Conservation (phyloP, 495 filamentous ascomycete species). For the Daldinia vernicosa region DNA sequence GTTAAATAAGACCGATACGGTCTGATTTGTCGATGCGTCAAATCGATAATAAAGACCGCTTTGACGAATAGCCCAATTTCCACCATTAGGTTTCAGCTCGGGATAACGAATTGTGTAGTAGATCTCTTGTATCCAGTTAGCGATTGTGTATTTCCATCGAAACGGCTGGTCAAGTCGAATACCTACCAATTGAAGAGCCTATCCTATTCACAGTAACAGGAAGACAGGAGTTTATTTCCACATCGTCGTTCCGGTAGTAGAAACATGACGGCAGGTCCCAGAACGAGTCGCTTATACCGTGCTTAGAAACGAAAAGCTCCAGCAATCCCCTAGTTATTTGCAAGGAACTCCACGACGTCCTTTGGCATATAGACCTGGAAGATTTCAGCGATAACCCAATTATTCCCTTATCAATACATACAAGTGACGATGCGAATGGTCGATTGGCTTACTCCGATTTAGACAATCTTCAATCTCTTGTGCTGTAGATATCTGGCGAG, state of each 20-base stretch:
- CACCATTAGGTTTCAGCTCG: conserved; percentile 45
- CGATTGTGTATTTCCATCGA: neutral
- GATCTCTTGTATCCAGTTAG: conserved; percentile 47
- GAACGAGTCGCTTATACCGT: conserved; percentile 45
- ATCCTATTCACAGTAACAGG: conserved; percentile 39
- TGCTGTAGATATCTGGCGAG: conserved; percentile 18
- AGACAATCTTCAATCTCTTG: conserved; percentile 29
- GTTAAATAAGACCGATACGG: conserved; percentile 50
- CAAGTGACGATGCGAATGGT: conserved; percentile 46
- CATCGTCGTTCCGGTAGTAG: conserved; percentile 47
- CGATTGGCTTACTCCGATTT: neutral
- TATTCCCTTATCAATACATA: conserved; percentile 27
- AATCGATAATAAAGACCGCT: conserved; percentile 56
- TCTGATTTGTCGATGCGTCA: conserved; percentile 41
- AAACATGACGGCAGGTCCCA: conserved; percentile 54
- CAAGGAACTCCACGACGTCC: conserved; percentile 54
- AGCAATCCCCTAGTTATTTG: conserved; percentile 50
- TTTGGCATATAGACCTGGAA: conserved; percentile 54
- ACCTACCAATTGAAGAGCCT: conserved; percentile 44
- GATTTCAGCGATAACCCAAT: conserved; percentile 5
- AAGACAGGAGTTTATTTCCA: conserved; percentile 53
- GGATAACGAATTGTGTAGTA: conserved; percentile 55
- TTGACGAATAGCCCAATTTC: conserved; percentile 56
- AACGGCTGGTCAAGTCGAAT: neutral
- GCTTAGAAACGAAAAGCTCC: conserved; percentile 42